Evolutionary conservation across 495 filamentous ascomycete species (phyloP).

Genomic region (Xylaria curta): DNA sequence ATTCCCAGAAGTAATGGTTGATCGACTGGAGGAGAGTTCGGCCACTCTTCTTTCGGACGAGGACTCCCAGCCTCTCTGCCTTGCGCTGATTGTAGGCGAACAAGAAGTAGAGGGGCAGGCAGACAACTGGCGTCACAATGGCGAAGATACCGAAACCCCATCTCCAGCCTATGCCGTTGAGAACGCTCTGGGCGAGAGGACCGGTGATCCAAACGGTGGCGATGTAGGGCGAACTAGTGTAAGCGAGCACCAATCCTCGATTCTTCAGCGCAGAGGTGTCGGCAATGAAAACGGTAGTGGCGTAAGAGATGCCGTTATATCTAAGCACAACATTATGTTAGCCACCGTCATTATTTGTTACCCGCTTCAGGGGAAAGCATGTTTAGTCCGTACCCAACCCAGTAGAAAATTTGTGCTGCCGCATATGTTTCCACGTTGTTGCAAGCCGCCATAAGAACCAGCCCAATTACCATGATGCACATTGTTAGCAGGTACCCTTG

Average conservation of each 20-base stretch:
- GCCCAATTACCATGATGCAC: slow-evolving; percentile 48
- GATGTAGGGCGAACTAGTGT: slow-evolving; percentile 69
- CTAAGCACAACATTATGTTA: slow-evolving; percentile 38
- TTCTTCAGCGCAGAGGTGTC: slow-evolving; percentile 70
- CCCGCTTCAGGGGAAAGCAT: neutral
- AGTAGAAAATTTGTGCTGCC: slow-evolving; percentile 62
- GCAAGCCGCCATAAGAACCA: slow-evolving; percentile 61
- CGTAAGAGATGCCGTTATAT: slow-evolving; percentile 64
- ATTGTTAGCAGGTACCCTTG: slow-evolving; percentile 51
- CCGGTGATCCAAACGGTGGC: slow-evolving; percentile 63
- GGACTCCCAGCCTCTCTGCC: slow-evolving; percentile 51
- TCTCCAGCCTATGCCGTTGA: slow-evolving; percentile 58
- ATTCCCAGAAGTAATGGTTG: slow-evolving; percentile 62
- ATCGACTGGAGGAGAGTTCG: slow-evolving; percentile 57
- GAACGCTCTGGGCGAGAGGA: slow-evolving; percentile 53
- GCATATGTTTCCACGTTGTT: slow-evolving; percentile 56
- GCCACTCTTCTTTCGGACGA: slow-evolving; percentile 52
- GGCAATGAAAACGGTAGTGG: slow-evolving; percentile 67
- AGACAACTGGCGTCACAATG: slow-evolving; percentile 63
- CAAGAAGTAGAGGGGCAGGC: slow-evolving; percentile 58
- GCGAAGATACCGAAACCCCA: slow-evolving; percentile 70
- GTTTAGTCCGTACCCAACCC: slow-evolving; percentile 45
- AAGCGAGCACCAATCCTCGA: slow-evolving; percentile 67
- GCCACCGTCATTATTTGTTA: slow-evolving; percentile 4
- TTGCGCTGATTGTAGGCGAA: slow-evolving; percentile 62